Conservation (phyloP, 2,329 filamentous ascomycete species). For the Diaporthe destruens region DNA sequence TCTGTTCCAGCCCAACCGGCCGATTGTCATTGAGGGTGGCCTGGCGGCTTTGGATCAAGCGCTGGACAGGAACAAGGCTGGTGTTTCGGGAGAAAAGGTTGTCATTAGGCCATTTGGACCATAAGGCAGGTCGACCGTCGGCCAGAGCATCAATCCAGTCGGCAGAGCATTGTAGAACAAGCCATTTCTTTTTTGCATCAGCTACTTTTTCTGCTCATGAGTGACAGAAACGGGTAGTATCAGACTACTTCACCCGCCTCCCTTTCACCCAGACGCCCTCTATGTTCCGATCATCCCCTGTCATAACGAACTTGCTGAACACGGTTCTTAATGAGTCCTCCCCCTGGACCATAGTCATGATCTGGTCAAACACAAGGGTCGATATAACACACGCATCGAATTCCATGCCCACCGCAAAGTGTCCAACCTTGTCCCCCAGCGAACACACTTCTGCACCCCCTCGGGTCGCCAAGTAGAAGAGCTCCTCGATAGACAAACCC, state of each 20-base stretch:
- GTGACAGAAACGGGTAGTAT: background rate
- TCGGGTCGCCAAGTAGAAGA: constrained; percentile 71
- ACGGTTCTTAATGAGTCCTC: constrained; percentile 58
- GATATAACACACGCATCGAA: constrained; percentile 70
- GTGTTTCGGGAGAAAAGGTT: constrained; percentile 47
- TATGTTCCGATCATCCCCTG: constrained; percentile 74
- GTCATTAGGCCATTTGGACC: constrained; percentile 43
- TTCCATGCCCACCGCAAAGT: constrained; percentile 69
- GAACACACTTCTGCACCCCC: constrained; percentile 72
- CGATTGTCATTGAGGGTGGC: constrained; percentile 48
- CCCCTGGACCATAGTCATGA: constrained; percentile 66
- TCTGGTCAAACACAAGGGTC: constrained; percentile 53
- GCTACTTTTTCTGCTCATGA: background rate
- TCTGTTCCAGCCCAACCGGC: constrained; percentile 48
- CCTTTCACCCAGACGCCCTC: constrained; percentile 66
- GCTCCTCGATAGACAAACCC: constrained; percentile 62
- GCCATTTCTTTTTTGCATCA: background rate
- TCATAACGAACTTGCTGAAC: constrained; percentile 76
- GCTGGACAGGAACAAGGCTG: constrained; percentile 46
- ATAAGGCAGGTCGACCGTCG: background rate
- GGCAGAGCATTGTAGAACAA: background rate
- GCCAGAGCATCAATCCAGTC: accelerated
- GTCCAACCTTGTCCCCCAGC: constrained; percentile 66
- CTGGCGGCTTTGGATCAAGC: constrained; percentile 46
- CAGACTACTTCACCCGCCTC: constrained; percentile 43